Evolutionary conservation across 2,329 filamentous ascomycete genomes (phyloP).

Genomic region (Arthrobotrys entomopaga): DNA sequence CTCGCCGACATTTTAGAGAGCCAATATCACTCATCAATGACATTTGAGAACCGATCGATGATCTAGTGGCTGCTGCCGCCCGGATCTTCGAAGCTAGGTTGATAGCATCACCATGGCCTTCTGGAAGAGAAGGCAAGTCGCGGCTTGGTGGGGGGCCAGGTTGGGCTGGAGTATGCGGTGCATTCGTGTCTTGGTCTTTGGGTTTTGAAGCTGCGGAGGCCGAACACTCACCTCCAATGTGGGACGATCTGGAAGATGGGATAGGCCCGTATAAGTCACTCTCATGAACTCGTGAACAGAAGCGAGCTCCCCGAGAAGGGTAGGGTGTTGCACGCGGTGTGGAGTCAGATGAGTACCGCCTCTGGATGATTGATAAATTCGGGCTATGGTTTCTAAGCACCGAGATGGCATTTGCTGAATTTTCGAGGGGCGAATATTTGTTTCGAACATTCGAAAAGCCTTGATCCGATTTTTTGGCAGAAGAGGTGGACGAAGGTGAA

Average conservation of each 20-base stretch:
- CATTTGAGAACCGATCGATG: conserved; percentile 45
- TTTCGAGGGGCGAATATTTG: conserved; percentile 13
- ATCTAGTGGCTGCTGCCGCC: conserved; percentile 41
- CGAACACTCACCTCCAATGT: not conserved
- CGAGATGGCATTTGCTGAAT: conserved; percentile 8
- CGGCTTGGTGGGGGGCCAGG: conserved; percentile 58
- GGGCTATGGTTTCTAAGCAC: conserved; percentile 4
- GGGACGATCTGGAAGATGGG: conserved; percentile 8
- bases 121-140: conserved; percentile 58
- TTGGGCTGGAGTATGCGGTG: conserved; percentile 46
- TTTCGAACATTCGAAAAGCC: not conserved
- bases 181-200: conserved; percentile 19
- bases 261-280: conserved; percentile 24
- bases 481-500: conserved; percentile 7
- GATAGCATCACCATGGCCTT: conserved; percentile 54
- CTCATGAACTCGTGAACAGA: conserved; percentile 31
- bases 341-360: conserved; percentile 44
- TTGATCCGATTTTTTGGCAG: conserved; percentile 12
- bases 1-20: conserved; percentile 38
- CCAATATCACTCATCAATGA: conserved; percentile 37
- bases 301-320: conserved; percentile 20
- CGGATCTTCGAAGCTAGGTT: conserved; percentile 53
- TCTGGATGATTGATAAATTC: conserved; percentile 13
- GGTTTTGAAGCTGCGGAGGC: conserved; percentile 5
- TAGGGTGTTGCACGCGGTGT: conserved; percentile 23